phyloP scores from a whole-genome alignment of 768 basidiomycete genomes.

The Pleurotus pulmonarius region DNA sequence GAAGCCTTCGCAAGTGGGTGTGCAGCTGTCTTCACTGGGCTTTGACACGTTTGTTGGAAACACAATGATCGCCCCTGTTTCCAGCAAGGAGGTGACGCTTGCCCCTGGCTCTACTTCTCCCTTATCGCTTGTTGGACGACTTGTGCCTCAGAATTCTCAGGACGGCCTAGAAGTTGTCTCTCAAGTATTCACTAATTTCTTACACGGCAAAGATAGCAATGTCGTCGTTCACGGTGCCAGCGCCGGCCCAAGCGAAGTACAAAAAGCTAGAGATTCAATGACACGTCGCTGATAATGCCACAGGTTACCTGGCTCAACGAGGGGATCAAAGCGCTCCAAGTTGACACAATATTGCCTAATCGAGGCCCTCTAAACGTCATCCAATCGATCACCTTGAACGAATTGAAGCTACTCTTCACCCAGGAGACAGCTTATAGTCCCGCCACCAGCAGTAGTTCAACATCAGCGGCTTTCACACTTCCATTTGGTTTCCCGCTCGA shows the following conservation, averaged over 20 bases:
- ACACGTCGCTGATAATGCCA: background rate
- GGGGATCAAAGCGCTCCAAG: constrained; percentile 59
- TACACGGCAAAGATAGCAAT: constrained; percentile 61
- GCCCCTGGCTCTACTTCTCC: constrained; percentile 48
- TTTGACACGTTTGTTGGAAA: constrained; percentile 56
- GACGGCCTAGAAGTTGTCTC: constrained; percentile 58
- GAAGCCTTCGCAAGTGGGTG: constrained; percentile 74
- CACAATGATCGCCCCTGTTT: constrained; percentile 56
- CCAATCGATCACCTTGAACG: constrained; percentile 56
- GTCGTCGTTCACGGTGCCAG: constrained; percentile 56
- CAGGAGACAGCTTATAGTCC: constrained; percentile 55
- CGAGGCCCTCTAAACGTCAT: constrained; percentile 60
- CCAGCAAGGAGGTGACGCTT: constrained; percentile 48
- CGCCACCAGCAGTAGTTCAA: constrained; percentile 51
- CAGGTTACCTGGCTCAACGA: constrained; percentile 73
- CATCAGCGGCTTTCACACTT: constrained; percentile 60
- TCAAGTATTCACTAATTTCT: constrained; percentile 65
- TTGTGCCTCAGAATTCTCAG: constrained; percentile 54
- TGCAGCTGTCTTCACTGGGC: constrained; percentile 54
- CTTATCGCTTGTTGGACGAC: constrained; percentile 56
- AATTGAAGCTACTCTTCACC: constrained; percentile 58
- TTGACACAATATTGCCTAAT: constrained; percentile 60
- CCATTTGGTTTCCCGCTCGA: constrained; percentile 72
- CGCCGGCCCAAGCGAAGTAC: constrained; percentile 54
- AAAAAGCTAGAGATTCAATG: constrained; percentile 11